Evolutionary conservation across 2,329 filamentous ascomycete genomes (phyloP).

Genomic region (Claviceps lovelessii): DNA sequence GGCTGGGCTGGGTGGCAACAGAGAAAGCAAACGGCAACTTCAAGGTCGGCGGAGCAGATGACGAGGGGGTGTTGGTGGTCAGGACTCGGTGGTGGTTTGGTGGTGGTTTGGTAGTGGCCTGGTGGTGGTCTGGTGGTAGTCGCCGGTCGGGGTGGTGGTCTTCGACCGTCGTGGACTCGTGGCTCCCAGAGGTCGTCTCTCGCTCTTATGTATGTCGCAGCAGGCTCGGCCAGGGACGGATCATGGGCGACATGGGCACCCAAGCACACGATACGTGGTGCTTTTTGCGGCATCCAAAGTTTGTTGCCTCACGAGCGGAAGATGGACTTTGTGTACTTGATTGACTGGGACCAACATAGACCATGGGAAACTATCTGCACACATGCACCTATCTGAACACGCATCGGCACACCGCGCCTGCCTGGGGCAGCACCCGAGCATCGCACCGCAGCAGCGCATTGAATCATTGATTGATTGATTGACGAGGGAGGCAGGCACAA

Average conservation of each 20-base stretch:
- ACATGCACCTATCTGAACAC: neutral
- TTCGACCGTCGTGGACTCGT: neutral
- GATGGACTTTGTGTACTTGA: neutral
- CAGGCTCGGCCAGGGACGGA: neutral
- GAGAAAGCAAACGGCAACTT: too few relatives aligned
- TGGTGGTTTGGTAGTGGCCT: too few relatives aligned
- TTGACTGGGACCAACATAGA: neutral
- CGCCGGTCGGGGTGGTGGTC: too few relatives aligned
- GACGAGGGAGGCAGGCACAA: neutral
- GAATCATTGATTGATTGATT: neutral
- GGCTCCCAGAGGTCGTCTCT: neutral
- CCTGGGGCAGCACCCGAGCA: neutral
- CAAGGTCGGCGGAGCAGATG: neutral
- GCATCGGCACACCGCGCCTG: neutral
- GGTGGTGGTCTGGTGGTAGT: too few relatives aligned
- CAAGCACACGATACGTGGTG: neutral
- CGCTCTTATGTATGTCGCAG: neutral
- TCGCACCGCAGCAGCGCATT: neutral
- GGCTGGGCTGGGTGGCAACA: neutral
- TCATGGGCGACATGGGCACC: neutral
- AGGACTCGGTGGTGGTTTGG: too few relatives aligned
- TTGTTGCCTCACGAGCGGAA: too few relatives aligned
- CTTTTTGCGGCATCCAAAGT: neutral
- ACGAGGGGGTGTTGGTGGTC: neutral
- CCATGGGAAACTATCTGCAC: too few relatives aligned